phyloP scores from a whole-genome alignment of 371 early-diverging fungal genomes.

The Mucor saturninus region DNA sequence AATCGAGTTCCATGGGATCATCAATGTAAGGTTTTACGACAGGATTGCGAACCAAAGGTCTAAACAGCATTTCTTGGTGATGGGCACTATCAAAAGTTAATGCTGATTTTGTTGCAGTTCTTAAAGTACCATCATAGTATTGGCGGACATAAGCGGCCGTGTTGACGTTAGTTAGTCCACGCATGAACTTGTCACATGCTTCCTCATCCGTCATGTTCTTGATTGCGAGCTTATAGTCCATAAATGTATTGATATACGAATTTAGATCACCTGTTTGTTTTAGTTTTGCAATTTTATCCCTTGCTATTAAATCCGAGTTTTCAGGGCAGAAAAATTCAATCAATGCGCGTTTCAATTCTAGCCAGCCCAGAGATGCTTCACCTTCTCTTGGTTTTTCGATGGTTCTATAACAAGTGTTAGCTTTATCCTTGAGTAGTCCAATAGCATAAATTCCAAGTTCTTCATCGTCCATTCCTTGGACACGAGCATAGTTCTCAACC shows the following conservation, averaged over 20 bases:
- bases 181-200: conserved; percentile 14
- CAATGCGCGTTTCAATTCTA: background rate
- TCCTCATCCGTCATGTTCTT: conserved; percentile 12
- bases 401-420: conserved; percentile 7
- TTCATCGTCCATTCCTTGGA: background rate
- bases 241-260: conserved; percentile 11
- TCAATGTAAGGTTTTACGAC: background rate
- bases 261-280: conserved; percentile 8
- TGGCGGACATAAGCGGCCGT: conserved; percentile 25
- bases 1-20: conserved; percentile 1
- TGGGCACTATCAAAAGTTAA: conserved; percentile 14
- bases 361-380: conserved; percentile 1
- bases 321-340: conserved; percentile 9
- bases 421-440: conserved; percentile 3
- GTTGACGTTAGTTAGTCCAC: background rate
- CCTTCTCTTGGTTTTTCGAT: background rate
- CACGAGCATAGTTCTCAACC: background rate
- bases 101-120: background rate
- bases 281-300: conserved; percentile 11
- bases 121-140: conserved; percentile 68
- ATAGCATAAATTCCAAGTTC: background rate
- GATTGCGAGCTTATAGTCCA: conserved; percentile 6
- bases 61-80: background rate
- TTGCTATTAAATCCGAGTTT: conserved; percentile 2
- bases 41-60: background rate